Evolutionary conservation across 225 moss, liverwort and hornwort species (phyloP).

Genomic region (Marchantia polymorpha): DNA sequence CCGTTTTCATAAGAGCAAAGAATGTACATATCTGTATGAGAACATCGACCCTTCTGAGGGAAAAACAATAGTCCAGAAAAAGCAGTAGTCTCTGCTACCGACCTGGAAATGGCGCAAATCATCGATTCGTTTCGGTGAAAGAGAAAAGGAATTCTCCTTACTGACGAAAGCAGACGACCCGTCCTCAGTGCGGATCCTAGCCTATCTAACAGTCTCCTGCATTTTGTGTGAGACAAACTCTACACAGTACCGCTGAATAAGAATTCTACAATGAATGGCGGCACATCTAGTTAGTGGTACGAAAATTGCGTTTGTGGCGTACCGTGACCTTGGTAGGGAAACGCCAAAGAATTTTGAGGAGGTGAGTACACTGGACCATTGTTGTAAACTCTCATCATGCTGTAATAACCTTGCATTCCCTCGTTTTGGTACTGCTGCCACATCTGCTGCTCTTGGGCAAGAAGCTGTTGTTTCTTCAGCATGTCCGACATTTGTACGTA

Average conservation of each 20-base stretch:
- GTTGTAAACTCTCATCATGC: conserved; percentile 74
- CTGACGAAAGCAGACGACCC: conserved; percentile 12
- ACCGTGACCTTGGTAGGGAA: conserved; percentile 68
- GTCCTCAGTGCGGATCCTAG: conserved; percentile 20
- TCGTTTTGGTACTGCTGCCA: conserved; percentile 92
- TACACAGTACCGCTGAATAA: conserved; percentile 11
- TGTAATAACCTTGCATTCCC: conserved; percentile 85
- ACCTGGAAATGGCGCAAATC: conserved; percentile 14
- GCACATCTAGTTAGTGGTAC: conserved; percentile 28
- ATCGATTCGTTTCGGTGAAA: conserved; percentile 9
- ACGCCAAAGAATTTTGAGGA: conserved; percentile 64
- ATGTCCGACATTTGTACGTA: conserved; percentile 98
- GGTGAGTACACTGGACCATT: conserved; percentile 59
- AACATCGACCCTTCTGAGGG: conserved; percentile 21
- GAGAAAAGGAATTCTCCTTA: not conserved
- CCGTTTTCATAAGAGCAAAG: conserved; percentile 22
- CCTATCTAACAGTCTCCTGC: conserved; percentile 12
- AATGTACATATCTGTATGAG: conserved; percentile 26
- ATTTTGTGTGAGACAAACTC: conserved; percentile 10
- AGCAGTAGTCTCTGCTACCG: conserved; percentile 1
- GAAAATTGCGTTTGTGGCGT: conserved; percentile 49
- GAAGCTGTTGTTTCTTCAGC: conserved; percentile 72
- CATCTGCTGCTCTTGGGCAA: conserved; percentile 81
- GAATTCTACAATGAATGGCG: conserved; percentile 18
- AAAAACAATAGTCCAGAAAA: conserved; percentile 17